These are phyloP conservation scores for Penicillium cosmopolitanum DNA, from an alignment of 495 filamentous ascomycete genomes.

Conservation along the genomic window DNA sequence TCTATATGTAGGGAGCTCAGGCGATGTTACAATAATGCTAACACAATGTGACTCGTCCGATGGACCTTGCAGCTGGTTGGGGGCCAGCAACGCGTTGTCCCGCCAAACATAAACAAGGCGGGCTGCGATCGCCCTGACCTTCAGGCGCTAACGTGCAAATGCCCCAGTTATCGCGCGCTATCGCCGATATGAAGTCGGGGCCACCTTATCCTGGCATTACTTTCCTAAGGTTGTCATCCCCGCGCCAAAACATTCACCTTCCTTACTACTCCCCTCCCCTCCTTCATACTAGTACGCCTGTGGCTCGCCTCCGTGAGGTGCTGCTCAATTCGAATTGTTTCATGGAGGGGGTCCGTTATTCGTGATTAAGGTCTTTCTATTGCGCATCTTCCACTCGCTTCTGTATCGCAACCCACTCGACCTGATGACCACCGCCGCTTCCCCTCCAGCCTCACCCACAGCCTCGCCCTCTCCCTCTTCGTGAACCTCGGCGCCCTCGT, in stretches of 20 bases:
- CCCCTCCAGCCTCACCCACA: slow-evolving; percentile 5
- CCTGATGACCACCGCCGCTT: slow-evolving; percentile 16
- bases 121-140: slow-evolving; percentile 5
- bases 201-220: too few species aligned
- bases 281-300: slow-evolving; percentile 6
- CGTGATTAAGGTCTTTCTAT: slow-evolving; percentile 3
- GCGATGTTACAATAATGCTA: too few species aligned
- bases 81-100: slow-evolving; percentile 29
- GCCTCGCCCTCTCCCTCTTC: not conserved
- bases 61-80: slow-evolving; percentile 25
- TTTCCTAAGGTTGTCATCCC: too few species aligned
- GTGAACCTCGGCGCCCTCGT: not conserved
- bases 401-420: slow-evolving; percentile 4
- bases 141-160: slow-evolving; percentile 19
- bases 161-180: slow-evolving; percentile 34
- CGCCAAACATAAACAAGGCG: slow-evolving; percentile 28
- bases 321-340: slow-evolving; percentile 12
- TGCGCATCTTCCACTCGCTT: slow-evolving; percentile 10
- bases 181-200: slow-evolving; percentile 14
- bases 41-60: slow-evolving; percentile 22
- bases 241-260: slow-evolving; percentile 32
- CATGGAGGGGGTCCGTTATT: slow-evolving; percentile 27
- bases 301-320: not conserved
- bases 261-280: slow-evolving; percentile 6
- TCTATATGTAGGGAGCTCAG: too few species aligned